Conservation (phyloP, 2,329 filamentous ascomycete species). For the Penicillium aurantiogriseum region DNA sequence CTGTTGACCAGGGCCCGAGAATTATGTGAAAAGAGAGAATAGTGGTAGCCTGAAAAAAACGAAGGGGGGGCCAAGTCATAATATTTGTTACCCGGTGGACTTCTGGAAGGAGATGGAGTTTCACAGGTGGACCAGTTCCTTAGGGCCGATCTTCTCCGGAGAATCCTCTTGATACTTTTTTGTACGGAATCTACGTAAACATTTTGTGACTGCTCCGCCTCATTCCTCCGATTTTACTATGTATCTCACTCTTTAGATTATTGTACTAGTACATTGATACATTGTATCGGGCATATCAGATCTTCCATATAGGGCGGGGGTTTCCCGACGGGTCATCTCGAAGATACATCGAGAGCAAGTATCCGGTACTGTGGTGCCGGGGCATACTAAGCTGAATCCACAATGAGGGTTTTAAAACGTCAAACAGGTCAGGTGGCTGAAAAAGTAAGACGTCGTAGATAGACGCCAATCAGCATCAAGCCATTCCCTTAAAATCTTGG, state of each 20-base stretch:
- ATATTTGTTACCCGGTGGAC: not conserved
- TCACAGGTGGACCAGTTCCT: constrained; percentile 17
- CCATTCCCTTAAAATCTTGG: not conserved
- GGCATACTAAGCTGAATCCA: not conserved
- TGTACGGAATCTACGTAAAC: not conserved
- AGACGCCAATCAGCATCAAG: constrained; percentile 13
- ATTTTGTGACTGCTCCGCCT: not conserved
- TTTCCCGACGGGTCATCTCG: not conserved
- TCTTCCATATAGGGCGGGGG: not conserved
- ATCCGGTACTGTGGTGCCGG: not conserved
- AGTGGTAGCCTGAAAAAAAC: constrained; percentile 14
- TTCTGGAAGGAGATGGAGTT: constrained; percentile 29
- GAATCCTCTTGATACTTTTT: constrained; percentile 16
- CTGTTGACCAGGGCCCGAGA: constrained; percentile 4
- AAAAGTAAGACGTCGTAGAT: not conserved
- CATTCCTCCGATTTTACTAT: not conserved
- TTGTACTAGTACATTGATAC: not conserved
- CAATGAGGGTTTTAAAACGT: not conserved
- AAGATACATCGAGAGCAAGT: not conserved
- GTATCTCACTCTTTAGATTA: not conserved
- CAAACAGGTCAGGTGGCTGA: constrained; percentile 6
- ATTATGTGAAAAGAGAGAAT: not conserved
- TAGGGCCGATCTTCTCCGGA: constrained; percentile 30
- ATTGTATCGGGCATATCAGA: constrained; percentile 1
- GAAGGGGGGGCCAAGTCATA: constrained; percentile 6